Conservation (phyloP, 2,329 filamentous ascomycete species). For the Pseudofabraea citricarpa region DNA sequence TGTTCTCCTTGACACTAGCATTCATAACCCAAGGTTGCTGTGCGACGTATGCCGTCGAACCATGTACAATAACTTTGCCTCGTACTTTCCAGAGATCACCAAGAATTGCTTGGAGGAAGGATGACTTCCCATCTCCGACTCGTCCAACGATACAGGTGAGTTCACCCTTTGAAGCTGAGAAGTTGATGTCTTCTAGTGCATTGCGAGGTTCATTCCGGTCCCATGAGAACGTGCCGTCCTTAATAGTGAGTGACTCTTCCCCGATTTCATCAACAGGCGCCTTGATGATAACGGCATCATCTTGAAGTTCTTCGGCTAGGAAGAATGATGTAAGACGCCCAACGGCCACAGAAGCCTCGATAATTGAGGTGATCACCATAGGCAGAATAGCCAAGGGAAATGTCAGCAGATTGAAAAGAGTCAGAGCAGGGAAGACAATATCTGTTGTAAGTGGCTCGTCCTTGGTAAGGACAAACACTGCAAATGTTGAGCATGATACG, state of each 20-base stretch:
- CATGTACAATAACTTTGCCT: slow-evolving; percentile 77
- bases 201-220: slow-evolving; percentile 71
- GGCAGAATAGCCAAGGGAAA: slow-evolving; percentile 92
- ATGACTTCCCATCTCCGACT: slow-evolving; percentile 94
- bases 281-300: slow-evolving; percentile 70
- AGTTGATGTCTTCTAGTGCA: slow-evolving; percentile 78
- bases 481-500: slow-evolving; percentile 94
- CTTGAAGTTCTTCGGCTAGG: slow-evolving; percentile 82
- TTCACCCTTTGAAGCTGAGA: slow-evolving; percentile 86
- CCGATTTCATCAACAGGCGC: slow-evolving; percentile 69
- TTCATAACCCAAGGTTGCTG: slow-evolving; percentile 98
- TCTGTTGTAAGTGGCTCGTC: slow-evolving; percentile 82
- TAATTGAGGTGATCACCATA: slow-evolving; percentile 96
- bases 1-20: slow-evolving; percentile 94
- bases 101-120: slow-evolving; percentile 79
- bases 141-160: slow-evolving; percentile 89
- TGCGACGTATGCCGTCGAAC: slow-evolving; percentile 83
- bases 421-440: slow-evolving; percentile 89
- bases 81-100: slow-evolving; percentile 89
- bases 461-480: slow-evolving; percentile 84
- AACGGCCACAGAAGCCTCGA: slow-evolving; percentile 92
- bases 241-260: slow-evolving; percentile 80
- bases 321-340: slow-evolving; percentile 81
- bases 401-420: slow-evolving; percentile 91
- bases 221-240: slow-evolving; percentile 90